Conservation (phyloP, 805 yeast species). For the Candida germanica region DNA sequence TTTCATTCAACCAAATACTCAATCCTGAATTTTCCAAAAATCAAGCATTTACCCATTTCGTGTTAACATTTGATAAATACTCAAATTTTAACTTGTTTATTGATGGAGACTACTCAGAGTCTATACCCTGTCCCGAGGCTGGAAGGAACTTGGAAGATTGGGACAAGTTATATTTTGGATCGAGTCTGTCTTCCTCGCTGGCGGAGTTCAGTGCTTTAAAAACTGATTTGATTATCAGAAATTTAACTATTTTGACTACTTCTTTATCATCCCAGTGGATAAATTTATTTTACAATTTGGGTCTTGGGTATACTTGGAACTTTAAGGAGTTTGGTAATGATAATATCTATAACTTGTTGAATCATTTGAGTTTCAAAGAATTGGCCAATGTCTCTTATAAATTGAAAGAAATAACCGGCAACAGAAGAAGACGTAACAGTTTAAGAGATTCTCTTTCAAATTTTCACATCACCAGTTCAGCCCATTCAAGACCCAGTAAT, state of each 20-base stretch:
- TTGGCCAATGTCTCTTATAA: slow-evolving; percentile 35
- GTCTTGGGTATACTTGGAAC: slow-evolving; percentile 48
- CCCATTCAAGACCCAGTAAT: not conserved
- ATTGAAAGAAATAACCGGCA: slow-evolving; percentile 24
- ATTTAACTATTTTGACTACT: slow-evolving; percentile 37
- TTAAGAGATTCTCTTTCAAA: slow-evolving; percentile 7
- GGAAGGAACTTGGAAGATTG: slow-evolving; percentile 26
- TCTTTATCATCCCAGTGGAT: slow-evolving; percentile 51
- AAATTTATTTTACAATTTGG: slow-evolving; percentile 41
- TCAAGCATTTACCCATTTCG: slow-evolving; percentile 30
- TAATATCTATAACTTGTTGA: slow-evolving; percentile 37
- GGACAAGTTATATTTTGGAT: slow-evolving; percentile 38
- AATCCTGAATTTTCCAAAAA: slow-evolving; percentile 11
- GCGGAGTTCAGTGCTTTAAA: slow-evolving; percentile 4
- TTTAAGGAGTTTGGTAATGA: slow-evolving; percentile 33
- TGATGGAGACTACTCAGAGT: slow-evolving; percentile 48
- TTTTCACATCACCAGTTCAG: slow-evolving; percentile 1
- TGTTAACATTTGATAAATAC: slow-evolving; percentile 35
- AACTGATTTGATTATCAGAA: slow-evolving; percentile 32
- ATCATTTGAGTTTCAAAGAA: slow-evolving; percentile 37
- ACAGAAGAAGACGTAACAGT: slow-evolving; percentile 11
- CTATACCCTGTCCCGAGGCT: slow-evolving; percentile 36
- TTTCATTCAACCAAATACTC: slow-evolving; percentile 32
- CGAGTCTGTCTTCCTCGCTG: slow-evolving; percentile 9
- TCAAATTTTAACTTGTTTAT: slow-evolving; percentile 43